A percentile compares a stretch with the other conserved stretches of the same genome.
These are phyloP conservation scores for Wickerhamiella pararugosa DNA, from an alignment of 1,139 yeast genomes.

Conservation along the genomic window DNA sequence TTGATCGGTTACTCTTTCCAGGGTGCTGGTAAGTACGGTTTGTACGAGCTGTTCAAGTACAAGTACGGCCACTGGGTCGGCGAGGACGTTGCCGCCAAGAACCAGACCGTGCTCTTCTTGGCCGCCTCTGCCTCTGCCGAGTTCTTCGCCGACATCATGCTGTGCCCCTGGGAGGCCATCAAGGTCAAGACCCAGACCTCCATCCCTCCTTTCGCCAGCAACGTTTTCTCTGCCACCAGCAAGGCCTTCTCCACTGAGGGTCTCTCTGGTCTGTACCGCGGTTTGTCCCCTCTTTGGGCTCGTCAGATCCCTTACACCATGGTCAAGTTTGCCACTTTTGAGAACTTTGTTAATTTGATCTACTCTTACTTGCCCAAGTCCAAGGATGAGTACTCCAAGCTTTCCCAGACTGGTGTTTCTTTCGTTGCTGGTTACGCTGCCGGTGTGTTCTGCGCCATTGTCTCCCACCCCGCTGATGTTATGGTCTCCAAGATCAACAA, in stretches of 20 bases:
- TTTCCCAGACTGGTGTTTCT: slow-evolving; percentile 67
- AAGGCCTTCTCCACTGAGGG: slow-evolving; percentile 46
- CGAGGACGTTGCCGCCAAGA: slow-evolving; percentile 35
- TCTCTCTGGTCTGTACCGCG: slow-evolving; percentile 47
- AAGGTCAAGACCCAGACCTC: slow-evolving; percentile 73
- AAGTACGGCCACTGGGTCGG: slow-evolving; percentile 47
- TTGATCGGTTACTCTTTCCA: slow-evolving; percentile 69
- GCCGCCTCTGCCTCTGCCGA: slow-evolving; percentile 75
- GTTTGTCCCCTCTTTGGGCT: slow-evolving; percentile 64
- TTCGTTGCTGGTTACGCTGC: slow-evolving; percentile 75
- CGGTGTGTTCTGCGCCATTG: slow-evolving; percentile 70
- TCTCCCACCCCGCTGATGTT: slow-evolving; percentile 79
- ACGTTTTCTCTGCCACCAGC: slow-evolving; percentile 36
- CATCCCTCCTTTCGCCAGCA: slow-evolving; percentile 46
- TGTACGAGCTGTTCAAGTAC: slow-evolving; percentile 60
- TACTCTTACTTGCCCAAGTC: slow-evolving; percentile 36
- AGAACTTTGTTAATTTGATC: slow-evolving; percentile 58
- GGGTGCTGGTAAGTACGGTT: slow-evolving; percentile 81
- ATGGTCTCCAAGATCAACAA: slow-evolving; percentile 67
- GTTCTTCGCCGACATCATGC: slow-evolving; percentile 60
- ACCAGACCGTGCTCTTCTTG: slow-evolving; percentile 50
- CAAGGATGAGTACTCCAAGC: slow-evolving; percentile 31
- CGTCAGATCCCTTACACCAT: slow-evolving; percentile 82
- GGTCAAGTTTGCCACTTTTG: slow-evolving; percentile 74
- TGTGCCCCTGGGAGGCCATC: slow-evolving; percentile 77